These are phyloP conservation scores for Acer yangbiense DNA, from an alignment of 345 rosid species.

Conservation along the genomic window DNA sequence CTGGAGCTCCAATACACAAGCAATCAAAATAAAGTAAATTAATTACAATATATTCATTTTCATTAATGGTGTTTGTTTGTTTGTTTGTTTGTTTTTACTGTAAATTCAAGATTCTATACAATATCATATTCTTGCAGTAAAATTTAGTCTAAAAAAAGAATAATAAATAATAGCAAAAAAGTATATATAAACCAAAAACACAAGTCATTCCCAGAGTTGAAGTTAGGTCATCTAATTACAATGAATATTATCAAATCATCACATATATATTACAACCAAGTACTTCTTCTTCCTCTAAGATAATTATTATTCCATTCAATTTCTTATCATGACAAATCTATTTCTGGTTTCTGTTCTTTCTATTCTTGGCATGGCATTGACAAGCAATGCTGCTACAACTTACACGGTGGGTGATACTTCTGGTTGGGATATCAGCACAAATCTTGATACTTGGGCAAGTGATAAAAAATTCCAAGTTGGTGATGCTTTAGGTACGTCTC, in stretches of 20 bases:
- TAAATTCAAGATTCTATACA: too few species aligned
- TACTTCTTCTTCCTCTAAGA: neutral
- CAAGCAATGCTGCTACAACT: conserved; percentile 50
- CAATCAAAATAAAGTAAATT: neutral
- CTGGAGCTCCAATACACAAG: neutral
- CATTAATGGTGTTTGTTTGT: too few species aligned
- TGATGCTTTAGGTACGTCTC: conserved; percentile 62
- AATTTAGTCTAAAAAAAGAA: neutral
- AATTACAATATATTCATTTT: neutral
- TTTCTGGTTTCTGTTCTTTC: conserved; percentile 34
- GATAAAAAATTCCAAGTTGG: conserved; percentile 76
- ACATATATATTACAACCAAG: conserved; percentile 14
- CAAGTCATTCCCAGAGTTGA: conserved; percentile 14
- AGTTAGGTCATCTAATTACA: conserved; percentile 49
- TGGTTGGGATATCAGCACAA: conserved; percentile 91
- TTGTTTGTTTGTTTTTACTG: too few species aligned
- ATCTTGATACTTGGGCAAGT: conserved; percentile 69
- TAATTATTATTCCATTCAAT: neutral
- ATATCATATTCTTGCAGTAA: neutral
- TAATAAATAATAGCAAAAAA: neutral
- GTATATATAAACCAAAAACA: neutral
- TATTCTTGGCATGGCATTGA: conserved; percentile 26
- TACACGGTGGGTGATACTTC: conserved; percentile 82
- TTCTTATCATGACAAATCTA: conserved; percentile 37
- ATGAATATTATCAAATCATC: conserved; percentile 2